These are phyloP conservation scores for Trametes meyenii DNA, from an alignment of 768 basidiomycete genomes.

Conservation along the genomic window DNA sequence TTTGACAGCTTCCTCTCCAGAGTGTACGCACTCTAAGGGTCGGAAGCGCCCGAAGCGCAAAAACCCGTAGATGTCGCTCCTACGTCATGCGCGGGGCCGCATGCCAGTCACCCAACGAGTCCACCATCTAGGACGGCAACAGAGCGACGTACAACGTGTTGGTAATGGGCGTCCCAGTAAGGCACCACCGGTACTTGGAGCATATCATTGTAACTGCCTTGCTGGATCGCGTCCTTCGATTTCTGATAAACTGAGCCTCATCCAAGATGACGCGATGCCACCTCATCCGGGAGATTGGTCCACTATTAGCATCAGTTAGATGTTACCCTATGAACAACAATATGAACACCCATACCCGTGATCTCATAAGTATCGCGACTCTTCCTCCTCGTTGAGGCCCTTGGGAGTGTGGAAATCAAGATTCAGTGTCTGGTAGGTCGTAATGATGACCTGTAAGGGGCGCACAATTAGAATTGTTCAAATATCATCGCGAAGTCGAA, in stretches of 20 bases:
- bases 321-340: no score
- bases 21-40: slow-evolving; percentile 53
- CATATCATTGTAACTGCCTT: slow-evolving; percentile 61
- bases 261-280: slow-evolving; percentile 78
- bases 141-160: slow-evolving; percentile 56
- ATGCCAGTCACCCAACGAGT: no score
- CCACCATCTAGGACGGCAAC: neutral
- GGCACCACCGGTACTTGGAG: slow-evolving; percentile 73
- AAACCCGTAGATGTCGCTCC: slow-evolving; percentile 71
- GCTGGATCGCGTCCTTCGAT: slow-evolving; percentile 61
- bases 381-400: slow-evolving; percentile 46
- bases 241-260: slow-evolving; percentile 79
- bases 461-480: neutral
- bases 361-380: slow-evolving; percentile 48
- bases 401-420: slow-evolving; percentile 58
- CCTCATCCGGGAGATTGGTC: slow-evolving; percentile 58
- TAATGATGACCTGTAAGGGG: slow-evolving; percentile 60
- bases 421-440: slow-evolving; percentile 75
- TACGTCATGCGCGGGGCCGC: slow-evolving; percentile 28
- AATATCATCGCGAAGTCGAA: slow-evolving; percentile 41
- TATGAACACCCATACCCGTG: slow-evolving; percentile 46
- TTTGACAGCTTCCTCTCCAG: neutral
- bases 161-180: slow-evolving; percentile 78
- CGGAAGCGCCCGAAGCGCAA: slow-evolving; percentile 69
- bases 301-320: slow-evolving; percentile 39